Evolutionary conservation across 352 stramenopile genomes (phyloP).

Genomic region (Peronospora belbahrii): DNA sequence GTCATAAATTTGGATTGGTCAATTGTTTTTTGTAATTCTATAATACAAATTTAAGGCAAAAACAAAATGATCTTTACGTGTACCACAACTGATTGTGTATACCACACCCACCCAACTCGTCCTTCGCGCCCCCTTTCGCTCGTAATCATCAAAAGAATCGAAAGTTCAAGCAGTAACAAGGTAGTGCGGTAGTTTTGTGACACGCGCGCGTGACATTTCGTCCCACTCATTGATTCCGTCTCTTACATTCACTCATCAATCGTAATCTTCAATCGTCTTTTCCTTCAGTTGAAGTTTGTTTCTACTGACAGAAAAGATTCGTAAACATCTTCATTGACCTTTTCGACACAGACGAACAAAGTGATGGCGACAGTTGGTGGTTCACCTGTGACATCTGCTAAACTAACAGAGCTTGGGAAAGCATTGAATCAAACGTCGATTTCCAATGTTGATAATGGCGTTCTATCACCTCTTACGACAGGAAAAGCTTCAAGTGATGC

Average conservation of each 20-base stretch:
- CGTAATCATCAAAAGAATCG: constrained; percentile 15
- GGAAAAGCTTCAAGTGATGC: constrained; percentile 5
- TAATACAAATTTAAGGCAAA: not conserved
- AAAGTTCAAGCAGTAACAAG: constrained; percentile 4
- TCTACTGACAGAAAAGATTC: not conserved
- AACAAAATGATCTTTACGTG: not conserved
- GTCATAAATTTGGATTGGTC: not conserved
- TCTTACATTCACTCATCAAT: no score
- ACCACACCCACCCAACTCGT: not conserved
- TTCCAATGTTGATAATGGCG: constrained; percentile 22
- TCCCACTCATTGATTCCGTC: not conserved
- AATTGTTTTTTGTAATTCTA: not conserved
- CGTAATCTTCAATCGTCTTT: no score
- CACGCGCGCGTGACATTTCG: not conserved
- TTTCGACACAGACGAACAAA: no score
- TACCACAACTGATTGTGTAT: not conserved
- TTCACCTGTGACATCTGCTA: constrained; percentile 39
- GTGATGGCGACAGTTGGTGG: constrained; percentile 26
- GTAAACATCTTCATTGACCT: no score
- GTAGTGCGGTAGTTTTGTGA: not conserved
- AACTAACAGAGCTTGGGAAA: constrained; percentile 69
- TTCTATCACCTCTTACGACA: constrained; percentile 13
- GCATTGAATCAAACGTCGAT: constrained; percentile 71
- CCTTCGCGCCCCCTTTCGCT: constrained; percentile 18
- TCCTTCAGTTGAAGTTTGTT: not conserved